Base-by-base conservation (phyloP, 805 yeast genomes). In the Candida koratica region DNA sequence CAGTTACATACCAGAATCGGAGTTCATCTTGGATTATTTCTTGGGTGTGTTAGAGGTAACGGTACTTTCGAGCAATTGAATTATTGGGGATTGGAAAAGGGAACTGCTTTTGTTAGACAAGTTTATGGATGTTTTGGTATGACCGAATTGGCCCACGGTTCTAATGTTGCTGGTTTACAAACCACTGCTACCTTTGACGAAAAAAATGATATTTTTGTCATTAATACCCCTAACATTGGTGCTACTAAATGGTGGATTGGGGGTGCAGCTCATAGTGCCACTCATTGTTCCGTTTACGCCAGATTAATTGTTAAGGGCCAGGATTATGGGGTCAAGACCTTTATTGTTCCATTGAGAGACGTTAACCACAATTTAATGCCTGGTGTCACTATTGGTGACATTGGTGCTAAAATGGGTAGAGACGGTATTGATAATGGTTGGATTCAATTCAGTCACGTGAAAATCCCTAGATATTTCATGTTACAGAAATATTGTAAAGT, bases 1-100 rank as follows among this genome's bases (percentile, higher is more conserved):
- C 81, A 80, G 47, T 65, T 84, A 30, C 77, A 79, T 35, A 90
- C 97, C 24, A 75, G 97, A 50, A 60, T 85, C 32, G 96, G 96
- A 24, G 89, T 89, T 36, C 95, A 89, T 65, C 68, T 82, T 45
- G 96, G 96, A 2, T 70, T 89, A 38, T 90, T 90, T 56, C 69
- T 86, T 38, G 77, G 79, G 37, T 85, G 95, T 39, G 65, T 89
- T 39, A 76, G 81, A 46, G 95, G 96, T 42, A 83, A 84, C 50
- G 97, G 96, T 45, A 82, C 97, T 6, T 72, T 75, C 27, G 83
- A 77, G 37, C 97, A 89, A 67, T 74, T 83, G 49, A 67, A 77
- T 28, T 90, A 83, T 64, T 89, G 97, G 97, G 75, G 86, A 36
- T 67, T 71, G 43, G 78, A 75, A 47, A 71, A 83, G 51, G 87